Evolutionary conservation across 2,329 filamentous ascomycete species (phyloP).

Genomic region (Pseudomassariella vexata): DNA sequence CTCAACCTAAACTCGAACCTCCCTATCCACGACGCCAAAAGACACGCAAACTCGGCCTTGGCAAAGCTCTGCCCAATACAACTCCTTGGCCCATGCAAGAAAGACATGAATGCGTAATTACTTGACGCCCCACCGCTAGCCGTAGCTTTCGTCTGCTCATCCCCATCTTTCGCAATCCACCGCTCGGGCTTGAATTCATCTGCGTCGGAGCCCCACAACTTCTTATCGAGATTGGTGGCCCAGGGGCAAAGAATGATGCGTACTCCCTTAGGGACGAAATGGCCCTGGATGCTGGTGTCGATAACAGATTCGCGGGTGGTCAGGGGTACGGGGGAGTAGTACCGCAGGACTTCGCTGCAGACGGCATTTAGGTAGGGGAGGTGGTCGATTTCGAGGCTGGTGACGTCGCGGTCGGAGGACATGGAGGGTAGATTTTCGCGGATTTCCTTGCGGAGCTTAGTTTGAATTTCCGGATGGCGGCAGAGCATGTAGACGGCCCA

Average conservation of each 20-base stretch:
- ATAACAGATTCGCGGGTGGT: constrained; percentile 54
- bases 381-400: constrained; percentile 29
- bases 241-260: constrained; percentile 57
- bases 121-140: constrained; percentile 66
- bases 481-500: constrained; percentile 35
- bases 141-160: constrained; percentile 30
- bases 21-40: constrained; percentile 73
- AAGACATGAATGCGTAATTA: constrained; percentile 76
- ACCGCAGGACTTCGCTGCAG: constrained; percentile 35
- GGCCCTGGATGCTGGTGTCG: constrained; percentile 51
- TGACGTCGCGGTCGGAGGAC: constrained; percentile 20
- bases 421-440: constrained; percentile 28
- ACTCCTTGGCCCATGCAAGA: constrained; percentile 77
- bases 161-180: constrained; percentile 48
- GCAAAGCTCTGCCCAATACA: constrained; percentile 83
- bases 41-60: constrained; percentile 75
- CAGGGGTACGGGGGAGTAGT: constrained; percentile 39
- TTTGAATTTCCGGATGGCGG: constrained; percentile 28
- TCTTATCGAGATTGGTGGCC: constrained; percentile 63
- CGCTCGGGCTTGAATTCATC: constrained; percentile 71
- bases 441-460: constrained; percentile 32
- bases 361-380: constrained; percentile 36
- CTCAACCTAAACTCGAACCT: constrained; percentile 60
- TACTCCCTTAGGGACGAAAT: constrained; percentile 58
- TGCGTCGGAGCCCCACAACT: constrained; percentile 74